Base-by-base conservation (phyloP, 2,329 filamentous ascomycete species). In the Lecanicillium sp. region DNA sequence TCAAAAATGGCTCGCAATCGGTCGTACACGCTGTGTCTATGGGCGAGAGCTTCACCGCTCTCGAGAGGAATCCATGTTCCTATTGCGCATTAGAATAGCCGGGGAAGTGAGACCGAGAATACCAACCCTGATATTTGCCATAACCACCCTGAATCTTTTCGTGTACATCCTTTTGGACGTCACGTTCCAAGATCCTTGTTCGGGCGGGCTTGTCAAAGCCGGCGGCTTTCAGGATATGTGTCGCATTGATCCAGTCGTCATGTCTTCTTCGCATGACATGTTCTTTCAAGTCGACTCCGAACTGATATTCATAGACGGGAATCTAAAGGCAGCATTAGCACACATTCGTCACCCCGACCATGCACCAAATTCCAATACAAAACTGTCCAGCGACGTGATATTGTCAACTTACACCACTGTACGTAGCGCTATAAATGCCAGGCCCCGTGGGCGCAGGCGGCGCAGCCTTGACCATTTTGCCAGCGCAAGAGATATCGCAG, bases 201-300 rank as follows among this genome's bases (percentile, higher is more conserved):
- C 93, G 79, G 11, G 91, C 89, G 3, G 93, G 93, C 68, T 98
- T 98, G 68, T 98, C 93, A 62, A 95, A 95, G 48, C 91, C 91
- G 53, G 93, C 93, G 33, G 94, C 89, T 64, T 98, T 98, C 41
- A 98, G 73, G 51, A 98, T 97, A 63, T 98, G 93, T 46, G 93
- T 98, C n/a, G 93, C 93, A 74, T 98, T 98, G 71, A 98, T 93
- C 90, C 91, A 98, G 68, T 97, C 83, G 67, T 98, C 93, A 45
- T 83, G 79, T 51, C 91, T 83, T 43, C 93, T 82, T 66, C 93
- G 86, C 93, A 98, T 98, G 55, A 97, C 87, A 87, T 96, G 89
- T 60, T 86, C 79, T 62, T 85, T 83, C 26, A 83, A 63, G 63
- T 94, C 89, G 56, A 74, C 76, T 29, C 84, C 88, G 58, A 95